Conservation (phyloP, 768 basidiomycete genomes). For the Pisolithus tinctorius region DNA sequence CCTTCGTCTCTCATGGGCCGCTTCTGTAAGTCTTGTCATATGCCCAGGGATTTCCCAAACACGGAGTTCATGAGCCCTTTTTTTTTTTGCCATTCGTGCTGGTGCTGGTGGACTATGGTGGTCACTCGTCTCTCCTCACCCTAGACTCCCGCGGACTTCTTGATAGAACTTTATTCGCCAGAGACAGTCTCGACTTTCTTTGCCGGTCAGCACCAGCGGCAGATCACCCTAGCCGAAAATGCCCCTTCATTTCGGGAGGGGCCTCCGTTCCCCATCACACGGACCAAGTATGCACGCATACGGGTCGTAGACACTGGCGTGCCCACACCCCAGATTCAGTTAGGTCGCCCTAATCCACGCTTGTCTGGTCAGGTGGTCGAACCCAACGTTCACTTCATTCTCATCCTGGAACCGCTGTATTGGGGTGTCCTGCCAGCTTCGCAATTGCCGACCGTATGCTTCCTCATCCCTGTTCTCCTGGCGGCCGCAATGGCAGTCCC, state of each 20-base stretch:
- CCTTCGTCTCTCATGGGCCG: constrained; percentile 50
- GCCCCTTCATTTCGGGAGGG: background rate
- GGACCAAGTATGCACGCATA: constrained; percentile 51
- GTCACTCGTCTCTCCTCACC: background rate
- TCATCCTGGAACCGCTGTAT: constrained; percentile 54
- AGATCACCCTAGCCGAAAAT: constrained; percentile 1
- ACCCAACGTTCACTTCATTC: constrained; percentile 37
- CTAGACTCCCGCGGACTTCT: constrained; percentile 42
- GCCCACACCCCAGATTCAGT: constrained; percentile 29
- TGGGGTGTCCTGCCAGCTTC: constrained; percentile 55
- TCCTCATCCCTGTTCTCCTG: constrained; percentile 24
- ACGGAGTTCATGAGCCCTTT: background rate
- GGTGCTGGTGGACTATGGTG: background rate
- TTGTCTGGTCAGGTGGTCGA: constrained; percentile 8
- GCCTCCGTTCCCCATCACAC: constrained; percentile 18
- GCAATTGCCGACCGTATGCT: constrained; percentile 29
- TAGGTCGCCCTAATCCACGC: constrained; percentile 5
- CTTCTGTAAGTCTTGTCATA: constrained; percentile 36
- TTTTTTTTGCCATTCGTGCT: background rate
- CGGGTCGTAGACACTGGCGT: constrained; percentile 49
- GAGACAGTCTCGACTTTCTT: constrained; percentile 18
- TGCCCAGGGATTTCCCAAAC: background rate
- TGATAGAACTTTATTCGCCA: constrained; percentile 33
- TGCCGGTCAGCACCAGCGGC: constrained; percentile 4
- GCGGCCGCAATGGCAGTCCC: constrained; percentile 16